Percentiles rank a stretch among this genome's conserved stretches.
These are phyloP conservation scores for Cutaneotrichosporon arboriforme DNA, from an alignment of 1,284 basidiomycete species.

Conservation along the genomic window DNA sequence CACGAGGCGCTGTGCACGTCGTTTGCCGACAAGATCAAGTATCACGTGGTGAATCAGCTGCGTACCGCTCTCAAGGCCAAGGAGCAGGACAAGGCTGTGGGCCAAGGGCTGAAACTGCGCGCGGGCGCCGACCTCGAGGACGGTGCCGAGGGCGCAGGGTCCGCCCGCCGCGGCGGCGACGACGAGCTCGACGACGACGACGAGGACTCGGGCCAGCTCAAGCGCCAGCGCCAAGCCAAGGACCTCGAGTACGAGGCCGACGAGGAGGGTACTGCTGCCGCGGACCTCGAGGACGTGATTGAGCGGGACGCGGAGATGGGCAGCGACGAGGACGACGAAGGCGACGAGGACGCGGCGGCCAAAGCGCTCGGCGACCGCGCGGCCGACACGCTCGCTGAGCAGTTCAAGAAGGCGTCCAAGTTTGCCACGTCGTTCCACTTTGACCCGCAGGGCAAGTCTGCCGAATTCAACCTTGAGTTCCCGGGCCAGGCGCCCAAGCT, in stretches of 20 bases:
- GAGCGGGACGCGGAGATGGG: slow-evolving; percentile 52
- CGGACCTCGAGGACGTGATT: slow-evolving; percentile 59
- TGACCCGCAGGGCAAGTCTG: slow-evolving; percentile 58
- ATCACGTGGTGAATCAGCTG: slow-evolving; percentile 80
- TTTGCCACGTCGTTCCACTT: slow-evolving; percentile 66
- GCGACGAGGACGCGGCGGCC: slow-evolving; percentile 48
- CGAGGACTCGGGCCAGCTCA: slow-evolving; percentile 67
- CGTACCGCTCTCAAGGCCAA: slow-evolving; percentile 77
- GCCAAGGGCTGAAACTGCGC: slow-evolving; percentile 61
- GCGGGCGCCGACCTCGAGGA: slow-evolving; percentile 48
- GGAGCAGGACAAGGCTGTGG: slow-evolving; percentile 75
- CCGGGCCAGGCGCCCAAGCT: slow-evolving; percentile 69
- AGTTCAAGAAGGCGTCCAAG: slow-evolving; percentile 52
- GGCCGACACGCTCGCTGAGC: slow-evolving; percentile 47
- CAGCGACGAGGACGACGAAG: slow-evolving; percentile 40
- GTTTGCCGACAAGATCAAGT: slow-evolving; percentile 79
- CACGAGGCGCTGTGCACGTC: slow-evolving; percentile 65
- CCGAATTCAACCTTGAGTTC: slow-evolving; percentile 71
- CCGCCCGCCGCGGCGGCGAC: slow-evolving; percentile 40
- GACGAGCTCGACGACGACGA: slow-evolving; percentile 65
- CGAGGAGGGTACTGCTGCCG: slow-evolving; percentile 55
- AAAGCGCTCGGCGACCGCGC: slow-evolving; percentile 50
- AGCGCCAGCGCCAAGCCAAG: slow-evolving; percentile 58
- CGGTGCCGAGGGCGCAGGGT: neutral
- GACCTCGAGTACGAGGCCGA: slow-evolving; percentile 68